A percentile compares a stretch with the other conserved stretches of the same genome.
Conservation (phyloP, 2,329 filamentous ascomycete genomes). For the Alternaria sp. region DNA sequence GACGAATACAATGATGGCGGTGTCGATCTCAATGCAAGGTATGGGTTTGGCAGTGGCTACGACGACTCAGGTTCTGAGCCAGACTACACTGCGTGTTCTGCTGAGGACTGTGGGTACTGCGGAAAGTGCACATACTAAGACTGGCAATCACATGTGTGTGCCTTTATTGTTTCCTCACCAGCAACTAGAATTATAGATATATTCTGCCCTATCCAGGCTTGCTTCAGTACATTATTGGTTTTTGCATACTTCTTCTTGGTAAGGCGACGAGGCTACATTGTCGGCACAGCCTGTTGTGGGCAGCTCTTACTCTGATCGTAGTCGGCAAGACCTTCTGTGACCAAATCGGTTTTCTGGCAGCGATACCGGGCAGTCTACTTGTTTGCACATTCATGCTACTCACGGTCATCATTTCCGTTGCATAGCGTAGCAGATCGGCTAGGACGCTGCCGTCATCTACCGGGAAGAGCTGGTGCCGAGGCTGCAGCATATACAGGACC, state of each 20-base stretch:
- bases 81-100: slow-evolving; percentile 48
- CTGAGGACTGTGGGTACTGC: slow-evolving; percentile 46
- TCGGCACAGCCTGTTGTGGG: background rate
- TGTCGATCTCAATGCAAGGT: background rate
- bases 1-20: background rate
- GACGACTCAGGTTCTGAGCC: slow-evolving; percentile 30
- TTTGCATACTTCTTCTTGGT: background rate
- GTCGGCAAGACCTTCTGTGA: background rate
- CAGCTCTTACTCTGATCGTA: background rate
- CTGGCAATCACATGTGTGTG: background rate
- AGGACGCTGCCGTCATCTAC: too few species aligned
- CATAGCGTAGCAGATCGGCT: too few species aligned
- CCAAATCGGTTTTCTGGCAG: background rate
- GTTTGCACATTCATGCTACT: too few species aligned
- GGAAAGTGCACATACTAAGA: slow-evolving; percentile 42
- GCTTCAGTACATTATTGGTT: background rate
- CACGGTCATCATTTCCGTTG: too few species aligned
- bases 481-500: too few species aligned
- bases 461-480: too few species aligned
- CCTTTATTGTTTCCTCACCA: background rate
- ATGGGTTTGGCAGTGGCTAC: slow-evolving; percentile 10
- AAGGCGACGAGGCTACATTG: background rate
- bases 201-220: background rate
- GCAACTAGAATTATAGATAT: background rate
- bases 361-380: too few species aligned